Base-by-base conservation (phyloP, 805 yeast genomes). In the Wickerhamomyces hampshirensis region DNA sequence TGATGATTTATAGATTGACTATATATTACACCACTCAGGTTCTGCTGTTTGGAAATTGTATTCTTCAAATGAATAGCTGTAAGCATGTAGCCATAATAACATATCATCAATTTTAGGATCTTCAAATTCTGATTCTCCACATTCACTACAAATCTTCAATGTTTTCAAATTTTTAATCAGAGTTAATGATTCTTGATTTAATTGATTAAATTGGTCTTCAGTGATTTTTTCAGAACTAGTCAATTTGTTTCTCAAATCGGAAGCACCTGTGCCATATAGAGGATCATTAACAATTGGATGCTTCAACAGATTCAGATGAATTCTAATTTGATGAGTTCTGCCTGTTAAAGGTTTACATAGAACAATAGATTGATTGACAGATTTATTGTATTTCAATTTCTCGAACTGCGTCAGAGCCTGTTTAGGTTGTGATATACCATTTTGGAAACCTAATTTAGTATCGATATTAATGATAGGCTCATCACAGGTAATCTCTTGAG, bases 261-360 rank as follows among this genome's bases (percentile, higher is more conserved):
- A 35, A 3, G 33, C 17, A 12, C 23, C 33, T 2, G 7, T 11
- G 4, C 55, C 55, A 88, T 9, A 89, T 63, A 53, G 30, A 0
- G 97, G 97, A 58, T 91, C 98, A 54, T 91, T 89, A 4, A 84
- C 85, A 29, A 91, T 93, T 0, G 98, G 96, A 51, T 68, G 71
- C 0, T 96, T 96, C 13, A 93, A 51, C 46, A 68, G 81, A 58
- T 89, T 96, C 39, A 93, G 62, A 63, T 93, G 98, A 1, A 93
- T 95, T 38, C 98, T 65, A 29, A 93, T 88, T 56, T 93, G 98
- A 57, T 93, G 98, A 0, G 97, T 87, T 51, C 98, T 69, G 0
- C 98, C 98, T 0, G 98, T 91, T 10, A 75, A 62, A 1, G 98
- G 98, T 37, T 66, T 72, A 58, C 98, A 91, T 34, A 77, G 68